Base-by-base conservation (phyloP, 2,329 filamentous ascomycete genomes). In the Scolecobasidium constrictum region DNA sequence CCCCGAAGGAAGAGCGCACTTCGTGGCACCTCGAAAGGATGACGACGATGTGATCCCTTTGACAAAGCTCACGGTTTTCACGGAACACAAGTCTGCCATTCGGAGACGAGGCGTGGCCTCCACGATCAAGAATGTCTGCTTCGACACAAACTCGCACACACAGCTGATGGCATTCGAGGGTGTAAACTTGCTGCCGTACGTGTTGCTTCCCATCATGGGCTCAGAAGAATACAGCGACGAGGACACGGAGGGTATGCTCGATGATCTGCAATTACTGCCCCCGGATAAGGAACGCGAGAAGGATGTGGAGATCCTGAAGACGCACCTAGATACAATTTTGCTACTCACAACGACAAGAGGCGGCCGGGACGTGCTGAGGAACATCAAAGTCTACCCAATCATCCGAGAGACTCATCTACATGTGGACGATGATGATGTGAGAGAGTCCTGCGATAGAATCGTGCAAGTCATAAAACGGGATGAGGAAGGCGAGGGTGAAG, bases 81-180 rank as follows among this genome's bases (percentile, higher is more conserved):
- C 92, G 1, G 86, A 94, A 61, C 86, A 95, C 65, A 71, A 75
- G 52, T 93, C 85, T 2, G 74, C 82, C 20, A 78, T 95, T 42
- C 77, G 92, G 45, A 74, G 92, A 43, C 86, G 86, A 54, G 92
- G 92, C n/a, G 88, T 95, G n/a, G 90, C 90, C 5, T 87, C 81
- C 47, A 92, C 86, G 7, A 86, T 98, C 59, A 96, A 96, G 63
- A 98, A 98, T 57, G 78, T 85, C 21, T 79, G 86, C 5, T 96
- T 98, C 57, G 83, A 93, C 53, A 64, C 90, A 4, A 63, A 75
- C 3, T 74, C 81, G 0, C 90, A 96, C 54, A 68, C 75, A 0
- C 65, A 71, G 2, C 79, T 94, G 42, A 64, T 95, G 18, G 15
- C 36, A 72, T 78, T 83, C 40, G 75, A 80, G 15, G 78, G 79